Conservation (phyloP, 768 basidiomycete genomes). For the Trametes cinnabarina region DNA sequence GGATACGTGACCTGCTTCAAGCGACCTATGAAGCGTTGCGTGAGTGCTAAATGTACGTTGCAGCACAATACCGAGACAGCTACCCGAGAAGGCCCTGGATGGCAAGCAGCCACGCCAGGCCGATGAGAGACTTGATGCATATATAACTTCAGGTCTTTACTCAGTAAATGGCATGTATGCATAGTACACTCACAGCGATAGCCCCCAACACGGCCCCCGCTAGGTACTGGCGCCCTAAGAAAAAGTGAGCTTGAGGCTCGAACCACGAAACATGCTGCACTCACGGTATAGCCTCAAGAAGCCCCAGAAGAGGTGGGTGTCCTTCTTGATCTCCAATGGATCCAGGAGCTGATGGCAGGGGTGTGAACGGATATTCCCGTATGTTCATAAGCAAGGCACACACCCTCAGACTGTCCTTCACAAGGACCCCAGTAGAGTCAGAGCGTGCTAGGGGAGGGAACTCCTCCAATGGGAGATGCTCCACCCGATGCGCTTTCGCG, state of each 20-base stretch:
- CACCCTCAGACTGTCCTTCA: conserved; percentile 30
- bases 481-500: conserved; percentile 36
- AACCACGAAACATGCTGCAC: background rate
- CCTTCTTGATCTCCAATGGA: conserved; percentile 32
- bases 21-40: conserved; percentile 39
- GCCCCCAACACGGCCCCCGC: conserved; percentile 6
- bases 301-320: conserved; percentile 30
- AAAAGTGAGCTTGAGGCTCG: no score
- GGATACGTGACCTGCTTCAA: conserved; percentile 53
- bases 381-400: conserved; percentile 8
- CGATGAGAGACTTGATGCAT: background rate
- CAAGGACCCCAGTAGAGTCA: conserved; percentile 33
- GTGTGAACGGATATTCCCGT: conserved; percentile 24
- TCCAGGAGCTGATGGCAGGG: conserved; percentile 31
- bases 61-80: no score
- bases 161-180: no score
- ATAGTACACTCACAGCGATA: conserved; percentile 4
- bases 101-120: conserved; percentile 30
- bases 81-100: conserved; percentile 34
- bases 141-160: background rate
- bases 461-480: conserved; percentile 41
- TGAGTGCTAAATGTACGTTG: background rate
- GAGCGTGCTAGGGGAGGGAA: conserved; percentile 49
- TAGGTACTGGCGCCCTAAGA: conserved; percentile 15
- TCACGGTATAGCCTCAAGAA: conserved; percentile 23